phyloP scores from a whole-genome alignment of 805 yeast species.

The Lipomyces kockii region DNA sequence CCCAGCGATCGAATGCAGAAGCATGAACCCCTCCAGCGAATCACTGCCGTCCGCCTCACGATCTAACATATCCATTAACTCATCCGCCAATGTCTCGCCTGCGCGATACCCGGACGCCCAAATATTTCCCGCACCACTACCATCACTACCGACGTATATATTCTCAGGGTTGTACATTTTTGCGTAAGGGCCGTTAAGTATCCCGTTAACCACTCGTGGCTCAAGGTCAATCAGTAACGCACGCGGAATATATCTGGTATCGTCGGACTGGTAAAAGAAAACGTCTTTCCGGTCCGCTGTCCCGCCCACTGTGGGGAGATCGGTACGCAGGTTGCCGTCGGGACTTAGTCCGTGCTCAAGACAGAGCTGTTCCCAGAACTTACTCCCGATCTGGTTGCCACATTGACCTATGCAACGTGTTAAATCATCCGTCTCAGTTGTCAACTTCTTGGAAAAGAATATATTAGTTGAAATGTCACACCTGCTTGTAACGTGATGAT shows the following conservation, averaged over 20 bases:
- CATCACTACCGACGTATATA: slow-evolving; percentile 75
- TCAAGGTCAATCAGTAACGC: slow-evolving; percentile 85
- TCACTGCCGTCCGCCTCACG: slow-evolving; percentile 91
- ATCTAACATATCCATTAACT: slow-evolving; percentile 80
- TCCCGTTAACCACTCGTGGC: slow-evolving; percentile 72
- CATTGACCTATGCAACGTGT: slow-evolving; percentile 69
- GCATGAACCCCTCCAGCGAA: slow-evolving; percentile 84
- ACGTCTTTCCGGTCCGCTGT: slow-evolving; percentile 74
- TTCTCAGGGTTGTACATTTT: slow-evolving; percentile 84
- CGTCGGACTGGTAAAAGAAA: slow-evolving; percentile 78
- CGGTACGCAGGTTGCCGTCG: slow-evolving; percentile 58
- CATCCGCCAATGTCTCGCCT: slow-evolving; percentile 70
- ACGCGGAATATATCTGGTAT: slow-evolving; percentile 83
- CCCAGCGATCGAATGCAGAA: slow-evolving; percentile 94
- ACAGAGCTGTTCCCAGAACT: slow-evolving; percentile 89
- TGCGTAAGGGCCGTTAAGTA: slow-evolving; percentile 55
- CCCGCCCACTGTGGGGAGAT: slow-evolving; percentile 22
- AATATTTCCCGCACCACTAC: slow-evolving; percentile 93
- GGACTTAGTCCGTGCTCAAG: slow-evolving; percentile 80
- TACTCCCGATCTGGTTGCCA: slow-evolving; percentile 93
- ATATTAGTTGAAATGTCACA: neutral
- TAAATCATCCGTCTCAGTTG: slow-evolving; percentile 1
- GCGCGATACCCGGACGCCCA: slow-evolving; percentile 91
- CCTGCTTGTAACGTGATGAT: slow-evolving; percentile 42
- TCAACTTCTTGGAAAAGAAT: neutral